Evolutionary conservation across 1,284 basidiomycete species (phyloP).

Genomic region (Phellinidium pouzarii): DNA sequence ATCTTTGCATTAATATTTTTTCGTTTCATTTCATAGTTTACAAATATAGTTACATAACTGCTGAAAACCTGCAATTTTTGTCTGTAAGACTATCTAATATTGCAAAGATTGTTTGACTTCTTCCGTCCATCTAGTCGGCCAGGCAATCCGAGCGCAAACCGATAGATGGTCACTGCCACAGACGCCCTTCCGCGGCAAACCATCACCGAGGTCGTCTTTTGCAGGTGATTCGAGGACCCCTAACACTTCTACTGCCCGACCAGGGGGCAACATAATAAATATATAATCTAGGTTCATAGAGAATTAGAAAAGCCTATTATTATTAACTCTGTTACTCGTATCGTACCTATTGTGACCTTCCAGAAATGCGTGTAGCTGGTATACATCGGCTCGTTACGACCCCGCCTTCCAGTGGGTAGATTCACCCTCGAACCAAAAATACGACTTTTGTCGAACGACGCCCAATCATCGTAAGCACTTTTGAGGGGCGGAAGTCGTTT

Average conservation of each 20-base stretch:
- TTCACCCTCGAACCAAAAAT: constrained; percentile 46
- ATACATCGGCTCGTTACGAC: constrained; percentile 68
- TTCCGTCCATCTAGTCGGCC: constrained; percentile 22
- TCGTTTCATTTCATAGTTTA: neutral
- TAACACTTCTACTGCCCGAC: constrained; percentile 38
- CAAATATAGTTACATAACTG: too few species aligned
- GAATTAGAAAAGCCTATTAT: neutral
- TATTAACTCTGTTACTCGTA: constrained; percentile 16
- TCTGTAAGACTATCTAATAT: neutral
- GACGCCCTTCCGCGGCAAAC: constrained; percentile 74
- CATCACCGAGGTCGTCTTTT: constrained; percentile 59
- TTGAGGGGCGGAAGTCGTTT: constrained; percentile 33
- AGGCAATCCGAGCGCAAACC: constrained; percentile 50
- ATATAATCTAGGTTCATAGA: constrained; percentile 66
- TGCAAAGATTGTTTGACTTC: neutral
- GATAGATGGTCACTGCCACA: constrained; percentile 87
- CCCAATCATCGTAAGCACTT: constrained; percentile 47
- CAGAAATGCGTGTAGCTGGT: constrained; percentile 79
- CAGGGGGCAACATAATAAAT: constrained; percentile 52
- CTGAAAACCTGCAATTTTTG: too few species aligned
- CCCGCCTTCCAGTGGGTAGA: constrained; percentile 36
- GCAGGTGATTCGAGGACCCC: constrained; percentile 61
- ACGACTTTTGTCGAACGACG: constrained; percentile 24
- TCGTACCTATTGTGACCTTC: constrained; percentile 76
- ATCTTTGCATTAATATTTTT: neutral